Base-by-base conservation (phyloP, 495 filamentous ascomycete genomes). In the Amphirosellinia nigrospora region DNA sequence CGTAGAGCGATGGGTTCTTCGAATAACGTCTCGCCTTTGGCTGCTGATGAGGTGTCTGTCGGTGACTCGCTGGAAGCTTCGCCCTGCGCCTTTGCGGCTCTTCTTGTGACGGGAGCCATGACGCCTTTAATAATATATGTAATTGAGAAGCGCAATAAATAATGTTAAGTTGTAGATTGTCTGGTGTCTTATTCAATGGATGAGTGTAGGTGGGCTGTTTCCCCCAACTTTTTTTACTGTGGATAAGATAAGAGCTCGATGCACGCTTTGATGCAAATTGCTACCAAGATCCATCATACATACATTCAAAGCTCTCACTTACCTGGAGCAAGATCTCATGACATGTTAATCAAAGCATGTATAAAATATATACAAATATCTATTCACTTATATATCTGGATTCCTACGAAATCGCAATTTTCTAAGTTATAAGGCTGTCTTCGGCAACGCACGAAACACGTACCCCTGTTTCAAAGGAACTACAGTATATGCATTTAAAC, bases 211-310 rank as follows among this genome's bases (percentile, higher is more conserved):
- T 67, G 50, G 64, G 64, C 50, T 67, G 9, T 15, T 15, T 55
- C 64, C 10, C 63, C 46, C 50, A 71, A 68, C 52, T 66, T 71
- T 76, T 75, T 74, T 77, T 73, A 53, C 66, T 72, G 21, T 15
- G n/a, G 75, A 77, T 77, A 75, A 77, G 75, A 77, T 71, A 73
- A 77, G 66, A 58, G 62, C 58, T 46, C n/a, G 41, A 61, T 46
- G 70, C 71, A 61, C 52, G 26, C 1, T 56, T 34, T 56, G 16
- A 56, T 34, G 52, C 52, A 56, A 55, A 50, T 26, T 48, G 16
- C 5, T 48, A 48, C 45, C 9, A n/a, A n/a, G 16, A 43, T 43
- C 11, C 9, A 10, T 11, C 16, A 1, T 41, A 41, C 9, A 41
- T 41, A n/a, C n/a, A n/a, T n/a, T n/a, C n/a, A n/a, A n/a, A n/a